Evolutionary conservation across 2,329 filamentous ascomycete genomes (phyloP), one percentile per base, ranked within the genome.

Genomic region (Talaromyces sp.): DNA sequence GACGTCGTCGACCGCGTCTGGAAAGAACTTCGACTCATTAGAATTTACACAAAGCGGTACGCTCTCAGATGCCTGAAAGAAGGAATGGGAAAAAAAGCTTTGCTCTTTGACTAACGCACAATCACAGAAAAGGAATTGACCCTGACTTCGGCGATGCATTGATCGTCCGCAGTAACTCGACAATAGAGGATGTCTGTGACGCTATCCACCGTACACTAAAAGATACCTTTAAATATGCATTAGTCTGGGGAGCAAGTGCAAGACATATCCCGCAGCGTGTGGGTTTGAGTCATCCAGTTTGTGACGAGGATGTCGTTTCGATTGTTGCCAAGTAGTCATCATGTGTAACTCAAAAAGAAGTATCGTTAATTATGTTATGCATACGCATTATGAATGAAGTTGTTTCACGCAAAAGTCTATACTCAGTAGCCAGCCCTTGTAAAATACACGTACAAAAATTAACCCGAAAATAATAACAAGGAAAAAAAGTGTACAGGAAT

Each of bases 141-240:
- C 95, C 95, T 0, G 87, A 93, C 74, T 99, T 99, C 73, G 79
- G 77, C 64, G 95, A 99, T 79, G 95, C 95, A 1, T 78, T 99
- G 70, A 99, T 99, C 72, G 95, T 99, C 67, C 85, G 96, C 62
- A 87, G 83, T 73, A 90, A 93, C 69, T 92, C 91, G 72, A 91
- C 88, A 12, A 92, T 99, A 72, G 95, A 98, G 79, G 94, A 99
- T 76, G 95, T 99, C 9, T 99, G 95, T 77, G 95, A 99, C 76
- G 87, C 91, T 69, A 90, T 99, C 68, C 95, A 99, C 79, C 84
- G 95, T 65, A 95, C 87, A 30, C 81, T 99, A 67, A 99, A 98
- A 85, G 96, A 99, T 65, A 96, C 92, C 4, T 99, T 98, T 84
- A 99, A 98, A 82, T 97, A 98, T 79, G 96, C 95, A 3, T 79